Evolutionary conservation across 2,329 filamentous ascomycete genomes (phyloP), one percentile per base, ranked within the genome.

Genomic region (Fusarium sp.): DNA sequence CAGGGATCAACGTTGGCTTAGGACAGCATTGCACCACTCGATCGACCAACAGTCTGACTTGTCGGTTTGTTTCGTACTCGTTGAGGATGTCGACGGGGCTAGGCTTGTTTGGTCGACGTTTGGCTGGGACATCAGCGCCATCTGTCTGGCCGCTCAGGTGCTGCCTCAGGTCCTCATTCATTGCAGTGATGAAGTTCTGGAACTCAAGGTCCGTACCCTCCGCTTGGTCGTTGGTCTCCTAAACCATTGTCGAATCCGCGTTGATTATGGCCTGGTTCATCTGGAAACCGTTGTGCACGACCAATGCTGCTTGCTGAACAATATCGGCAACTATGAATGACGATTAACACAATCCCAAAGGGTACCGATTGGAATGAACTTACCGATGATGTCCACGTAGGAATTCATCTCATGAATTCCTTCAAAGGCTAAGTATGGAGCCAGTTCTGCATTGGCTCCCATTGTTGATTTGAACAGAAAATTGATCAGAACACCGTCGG

Each of bases 201-300:
- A 32, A 24, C 3, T 12, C n/a, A 10, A 18, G 20, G 2, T 32
- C 27, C 6, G 9, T 6, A 10, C 13, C 27, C 7, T 6, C 16
- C 27, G 27, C 27, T 32, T 54, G 20, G 16, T 42, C 37, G 6
- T n/a, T n/a, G 46, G 34, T 10, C 7, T 32, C 5, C 27, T 52
- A 42, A 14, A 20, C 29, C 37, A 22, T 30, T n/a, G 29, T 20
- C 7, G 5, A 18, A 8, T 40, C 18, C 3, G 32, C 6, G 12
- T 25, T 9, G 12, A 20, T 51, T 2, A 16, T 27, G 12, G 8
- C 8, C 10, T 3, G 25, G 10, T 9, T 12, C 1, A 37, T 2
- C 34, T 37, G 10, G 0, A 49, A 41, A 22, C 1, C 6, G 4
- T 52, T 6, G 0, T 6, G 13, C 0, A 16, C 32, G 1, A 25